Base-by-base conservation (phyloP, 2,329 filamentous ascomycete genomes). In the Exophiala dermatitidis region DNA sequence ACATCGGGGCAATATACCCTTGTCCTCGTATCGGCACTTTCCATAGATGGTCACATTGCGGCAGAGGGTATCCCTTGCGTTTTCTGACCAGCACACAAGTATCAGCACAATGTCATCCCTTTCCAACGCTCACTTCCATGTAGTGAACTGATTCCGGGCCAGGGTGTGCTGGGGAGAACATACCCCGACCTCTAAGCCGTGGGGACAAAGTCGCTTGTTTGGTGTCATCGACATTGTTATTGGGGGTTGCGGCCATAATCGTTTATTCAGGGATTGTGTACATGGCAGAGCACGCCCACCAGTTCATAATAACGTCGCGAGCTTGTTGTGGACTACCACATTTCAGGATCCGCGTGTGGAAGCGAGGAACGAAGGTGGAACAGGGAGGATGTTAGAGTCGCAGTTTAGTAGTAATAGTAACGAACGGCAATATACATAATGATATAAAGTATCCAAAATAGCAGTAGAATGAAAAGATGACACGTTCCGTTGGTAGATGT, bases 1-100 rank as follows among this genome's bases (percentile, higher is more conserved):
- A 38, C 37, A 5, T 45, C 19, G 26, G 36, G 42, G 32, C 12
- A 36, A 32, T 53, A 56, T 66, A 73, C 88, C 89, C 72, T 88
- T 85, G 67, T 94, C 88, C 74, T 94, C 88, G 71, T 90, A 95
- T 60, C 89, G 85, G 70, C 90, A 96, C 71, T 91, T 87, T 52
- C 90, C 90, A 69, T 95, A 95, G 64, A 96, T 95, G 58, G 90
- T 80, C 57, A 96, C 85, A 72, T 96, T 95, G 66, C 90, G 85
- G 73, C 90, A 96, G 53, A 91, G 79, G 4, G 88, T 95, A 68
- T 94, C 90, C 72, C 91, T 94, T 48, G 81, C 75, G 69, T 86
- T 87, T 72, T 88, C 85, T 86, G 19, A 50, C 19, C 42, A 36
- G 8, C 9, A 31, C 37, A 19, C 28, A 37, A 4, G 32, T 30